These are phyloP conservation scores for Xylaria cubensis DNA, from an alignment of 495 filamentous ascomycete genomes.

Conservation along the genomic window DNA sequence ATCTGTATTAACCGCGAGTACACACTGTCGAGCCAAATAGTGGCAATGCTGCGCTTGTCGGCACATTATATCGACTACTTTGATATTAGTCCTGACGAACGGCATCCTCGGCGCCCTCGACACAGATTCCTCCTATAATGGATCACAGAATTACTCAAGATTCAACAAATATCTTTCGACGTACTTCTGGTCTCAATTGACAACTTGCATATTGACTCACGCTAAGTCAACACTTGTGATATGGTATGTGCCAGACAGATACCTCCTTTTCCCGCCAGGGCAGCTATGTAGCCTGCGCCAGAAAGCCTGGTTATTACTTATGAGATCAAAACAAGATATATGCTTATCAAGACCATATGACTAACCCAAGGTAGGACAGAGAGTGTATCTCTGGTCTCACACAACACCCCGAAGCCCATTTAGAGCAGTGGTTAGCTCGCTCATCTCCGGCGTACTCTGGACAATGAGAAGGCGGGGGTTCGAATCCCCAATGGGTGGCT, in stretches of 20 bases:
- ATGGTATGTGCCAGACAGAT: background rate
- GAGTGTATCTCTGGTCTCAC: background rate
- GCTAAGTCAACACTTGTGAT: background rate
- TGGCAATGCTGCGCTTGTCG: no score
- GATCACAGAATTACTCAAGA: background rate
- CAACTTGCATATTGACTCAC: background rate
- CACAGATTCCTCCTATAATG: no score
- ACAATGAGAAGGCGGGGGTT: conserved; percentile 33
- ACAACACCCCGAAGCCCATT: conserved; percentile 16
- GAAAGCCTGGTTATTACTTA: background rate
- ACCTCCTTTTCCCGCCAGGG: background rate
- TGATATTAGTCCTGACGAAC: no score
- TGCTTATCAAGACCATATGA: background rate
- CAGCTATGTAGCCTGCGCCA: background rate
- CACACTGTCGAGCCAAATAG: no score
- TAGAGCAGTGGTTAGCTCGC: conserved; percentile 41
- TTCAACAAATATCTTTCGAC: background rate
- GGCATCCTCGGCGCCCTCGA: no score
- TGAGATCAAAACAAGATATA: background rate
- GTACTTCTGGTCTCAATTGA: background rate
- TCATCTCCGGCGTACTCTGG: conserved; percentile 29
- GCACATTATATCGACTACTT: no score
- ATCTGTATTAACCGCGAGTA: no score
- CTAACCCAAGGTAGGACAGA: background rate
- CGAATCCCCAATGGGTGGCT: conserved; percentile 34